Evolutionary conservation across 75 land plant genomes (phyloP).

Genomic region (Picea sitchensis): DNA sequence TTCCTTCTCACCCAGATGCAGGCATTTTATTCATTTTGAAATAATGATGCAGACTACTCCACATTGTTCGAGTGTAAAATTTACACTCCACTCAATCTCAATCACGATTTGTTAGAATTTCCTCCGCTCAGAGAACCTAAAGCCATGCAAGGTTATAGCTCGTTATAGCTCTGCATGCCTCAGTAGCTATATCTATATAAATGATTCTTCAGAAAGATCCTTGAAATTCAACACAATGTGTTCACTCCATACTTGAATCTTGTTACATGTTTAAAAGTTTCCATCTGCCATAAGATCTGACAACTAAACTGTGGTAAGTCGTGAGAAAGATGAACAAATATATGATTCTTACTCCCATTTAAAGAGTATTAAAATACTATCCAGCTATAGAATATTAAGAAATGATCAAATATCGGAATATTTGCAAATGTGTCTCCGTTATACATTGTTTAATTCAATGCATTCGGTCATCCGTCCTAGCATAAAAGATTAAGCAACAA

Average conservation of each 20-base stretch:
- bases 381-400: not conserved
- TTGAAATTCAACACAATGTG: not conserved
- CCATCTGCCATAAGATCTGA: not conserved
- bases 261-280: constrained; percentile 1
- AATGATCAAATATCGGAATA: not conserved
- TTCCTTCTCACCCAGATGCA: not conserved
- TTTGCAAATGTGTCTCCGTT: not conserved
- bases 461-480: not conserved
- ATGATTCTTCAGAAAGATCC: not conserved
- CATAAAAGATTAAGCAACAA: not conserved
- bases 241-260: not conserved
- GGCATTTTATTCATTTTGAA: not conserved
- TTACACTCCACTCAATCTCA: not conserved
- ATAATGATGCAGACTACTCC: not conserved
- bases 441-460: not conserved
- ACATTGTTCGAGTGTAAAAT: not conserved
- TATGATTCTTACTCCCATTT: not conserved
- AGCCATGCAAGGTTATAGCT: not conserved
- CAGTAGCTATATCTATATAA: not conserved
- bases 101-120: not conserved
- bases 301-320: not conserved
- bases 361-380: not conserved
- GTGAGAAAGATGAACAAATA: not conserved
- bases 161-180: not conserved
- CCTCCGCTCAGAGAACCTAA: not conserved